Conservation (phyloP, 2,329 filamentous ascomycete species). For the Polytolypa hystricis region DNA sequence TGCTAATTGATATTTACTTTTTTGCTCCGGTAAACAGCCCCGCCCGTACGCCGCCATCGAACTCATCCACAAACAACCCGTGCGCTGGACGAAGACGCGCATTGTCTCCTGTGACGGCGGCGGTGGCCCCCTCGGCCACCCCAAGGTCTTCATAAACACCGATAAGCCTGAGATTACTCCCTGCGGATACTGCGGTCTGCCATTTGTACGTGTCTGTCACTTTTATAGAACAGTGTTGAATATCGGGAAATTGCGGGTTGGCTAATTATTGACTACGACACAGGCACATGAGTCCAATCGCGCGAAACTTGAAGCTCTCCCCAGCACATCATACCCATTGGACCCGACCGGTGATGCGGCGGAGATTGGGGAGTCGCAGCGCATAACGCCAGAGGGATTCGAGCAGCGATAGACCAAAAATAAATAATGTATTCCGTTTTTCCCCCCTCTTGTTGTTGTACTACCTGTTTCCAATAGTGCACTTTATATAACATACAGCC, state of each 20-base stretch:
- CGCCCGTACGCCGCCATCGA: slow-evolving; percentile 84
- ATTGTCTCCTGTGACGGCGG: slow-evolving; percentile 85
- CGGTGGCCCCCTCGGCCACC: slow-evolving; percentile 80
- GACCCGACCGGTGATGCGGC: slow-evolving; percentile 48
- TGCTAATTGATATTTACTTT: slow-evolving; percentile 9
- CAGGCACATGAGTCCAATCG: slow-evolving; percentile 87
- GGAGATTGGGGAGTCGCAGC: slow-evolving; percentile 48
- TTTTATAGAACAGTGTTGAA: neutral
- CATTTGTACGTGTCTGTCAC: slow-evolving; percentile 58
- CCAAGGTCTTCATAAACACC: slow-evolving; percentile 91
- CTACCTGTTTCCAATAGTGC: neutral
- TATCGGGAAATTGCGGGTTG: no score
- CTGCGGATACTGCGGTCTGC: slow-evolving; percentile 88
- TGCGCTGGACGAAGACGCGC: slow-evolving; percentile 76
- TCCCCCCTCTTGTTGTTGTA: neutral
- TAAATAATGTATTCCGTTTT: slow-evolving; percentile 13
- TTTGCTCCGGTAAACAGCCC: slow-evolving; percentile 53
- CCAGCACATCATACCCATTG: slow-evolving; percentile 71
- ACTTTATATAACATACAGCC: neutral
- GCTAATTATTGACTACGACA: slow-evolving; percentile 7
- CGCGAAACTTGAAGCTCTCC: slow-evolving; percentile 69
- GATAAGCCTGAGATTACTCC: slow-evolving; percentile 89
- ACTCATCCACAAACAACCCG: slow-evolving; percentile 90
- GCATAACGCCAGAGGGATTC: slow-evolving; percentile 47
- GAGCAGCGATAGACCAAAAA: slow-evolving; percentile 44